Percentiles rank a stretch among this genome's conserved stretches.
Evolutionary conservation across 140 eudicot species (phyloP).

Genomic region (Erigeron philadelphicus): DNA sequence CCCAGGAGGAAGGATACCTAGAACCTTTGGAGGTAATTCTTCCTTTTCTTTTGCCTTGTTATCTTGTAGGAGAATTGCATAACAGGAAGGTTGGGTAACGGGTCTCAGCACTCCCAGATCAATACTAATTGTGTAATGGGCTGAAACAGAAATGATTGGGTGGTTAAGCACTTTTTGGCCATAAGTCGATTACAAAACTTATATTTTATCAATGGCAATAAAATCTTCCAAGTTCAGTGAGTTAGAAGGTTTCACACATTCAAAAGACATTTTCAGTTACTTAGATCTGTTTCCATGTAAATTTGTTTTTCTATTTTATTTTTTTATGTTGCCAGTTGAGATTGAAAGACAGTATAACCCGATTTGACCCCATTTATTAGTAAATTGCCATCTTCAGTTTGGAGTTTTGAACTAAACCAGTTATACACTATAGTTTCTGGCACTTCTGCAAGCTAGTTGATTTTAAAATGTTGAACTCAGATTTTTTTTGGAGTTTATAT

Average conservation of each 20-base stretch:
- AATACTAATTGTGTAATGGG: not conserved
- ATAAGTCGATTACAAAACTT: not conserved
- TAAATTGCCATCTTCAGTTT: constrained; percentile 4
- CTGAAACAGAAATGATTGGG: too few species aligned
- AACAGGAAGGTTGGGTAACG: constrained; percentile 15
- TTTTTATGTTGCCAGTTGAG: too few species aligned
- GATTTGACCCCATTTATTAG: not conserved
- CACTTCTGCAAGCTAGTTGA: not conserved
- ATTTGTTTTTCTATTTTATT: not conserved
- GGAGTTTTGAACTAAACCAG: not conserved
- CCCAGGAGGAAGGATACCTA: constrained; percentile 64
- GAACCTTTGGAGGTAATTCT: constrained; percentile 77
- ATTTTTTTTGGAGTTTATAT: not conserved
- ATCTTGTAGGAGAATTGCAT: constrained; percentile 14
- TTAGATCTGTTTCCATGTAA: not conserved
- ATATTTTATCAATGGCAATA: not conserved
- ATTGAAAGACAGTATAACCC: not conserved
- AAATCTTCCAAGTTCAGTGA: not conserved
- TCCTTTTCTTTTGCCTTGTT: not conserved
- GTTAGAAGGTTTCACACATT: not conserved
- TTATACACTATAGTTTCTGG: not conserved
- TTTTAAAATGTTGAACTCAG: constrained; percentile 6
- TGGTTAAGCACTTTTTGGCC: not conserved
- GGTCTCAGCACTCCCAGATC: not conserved
- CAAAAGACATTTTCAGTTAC: not conserved